Conservation (phyloP, 495 filamentous ascomycete genomes). For the Articulospora tetracladia region DNA sequence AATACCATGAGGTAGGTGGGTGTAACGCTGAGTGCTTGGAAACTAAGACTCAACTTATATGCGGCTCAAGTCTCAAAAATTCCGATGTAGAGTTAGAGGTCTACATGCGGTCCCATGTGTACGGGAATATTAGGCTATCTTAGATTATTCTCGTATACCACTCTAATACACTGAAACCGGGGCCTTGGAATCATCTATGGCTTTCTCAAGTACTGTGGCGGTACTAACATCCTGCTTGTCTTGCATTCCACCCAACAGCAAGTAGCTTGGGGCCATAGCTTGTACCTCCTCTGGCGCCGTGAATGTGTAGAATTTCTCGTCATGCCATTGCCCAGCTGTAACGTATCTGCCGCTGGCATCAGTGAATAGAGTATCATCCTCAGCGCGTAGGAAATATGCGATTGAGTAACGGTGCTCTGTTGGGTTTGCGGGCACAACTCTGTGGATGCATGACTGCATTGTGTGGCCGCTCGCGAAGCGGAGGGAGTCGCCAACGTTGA, state of each 20-base stretch:
- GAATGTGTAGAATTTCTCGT: constrained; percentile 44
- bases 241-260: constrained; percentile 10
- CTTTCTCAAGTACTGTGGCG: no score
- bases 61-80: no score
- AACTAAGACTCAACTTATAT: no score
- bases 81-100: no score
- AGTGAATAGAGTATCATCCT: constrained; percentile 47
- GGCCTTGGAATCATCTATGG: no score
- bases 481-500: constrained; percentile 57
- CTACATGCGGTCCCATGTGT: no score
- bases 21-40: no score
- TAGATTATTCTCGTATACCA: no score
- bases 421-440: constrained; percentile 47
- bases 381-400: constrained; percentile 53
- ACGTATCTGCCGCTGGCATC: constrained; percentile 45
- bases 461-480: constrained; percentile 45
- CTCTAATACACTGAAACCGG: no score
- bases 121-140: no score
- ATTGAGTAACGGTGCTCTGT: constrained; percentile 51
- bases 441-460: constrained; percentile 51
- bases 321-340: constrained; percentile 50
- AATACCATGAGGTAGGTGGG: no score
- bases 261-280: not conserved
- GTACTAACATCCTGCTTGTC: not conserved
- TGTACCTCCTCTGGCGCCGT: constrained; percentile 1